Conservation (phyloP, 2,329 filamentous ascomycete genomes). For the Boeremia exigua region DNA sequence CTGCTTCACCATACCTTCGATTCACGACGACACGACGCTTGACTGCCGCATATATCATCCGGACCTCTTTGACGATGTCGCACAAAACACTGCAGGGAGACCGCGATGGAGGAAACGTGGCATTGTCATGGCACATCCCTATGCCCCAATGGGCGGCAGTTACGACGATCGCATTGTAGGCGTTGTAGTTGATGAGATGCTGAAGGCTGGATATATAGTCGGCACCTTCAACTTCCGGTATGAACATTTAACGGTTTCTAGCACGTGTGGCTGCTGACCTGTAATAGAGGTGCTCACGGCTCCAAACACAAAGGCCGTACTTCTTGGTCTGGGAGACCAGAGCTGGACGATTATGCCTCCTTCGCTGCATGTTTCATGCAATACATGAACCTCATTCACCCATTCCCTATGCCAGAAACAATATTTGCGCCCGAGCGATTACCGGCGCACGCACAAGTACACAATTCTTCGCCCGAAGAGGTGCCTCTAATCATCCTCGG, state of each 20-base stretch:
- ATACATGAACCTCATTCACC: conserved; percentile 68
- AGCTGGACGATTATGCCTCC: conserved; percentile 81
- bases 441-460: conserved; percentile 6
- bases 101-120: conserved; percentile 52
- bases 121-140: conserved; percentile 85
- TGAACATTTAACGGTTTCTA: conserved; percentile 2
- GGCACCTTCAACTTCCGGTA: conserved; percentile 93
- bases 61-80: conserved; percentile 26
- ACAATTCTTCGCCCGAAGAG: neutral
- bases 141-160: conserved; percentile 83
- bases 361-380: conserved; percentile 79
- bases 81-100: neutral
- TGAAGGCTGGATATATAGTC: conserved; percentile 76
- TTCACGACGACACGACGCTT: conserved; percentile 77
- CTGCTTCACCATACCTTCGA: conserved; percentile 80
- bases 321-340: conserved; percentile 84
- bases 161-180: conserved; percentile 83
- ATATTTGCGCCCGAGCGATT: conserved; percentile 25
- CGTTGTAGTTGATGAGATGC: conserved; percentile 66
- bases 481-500: conserved; percentile 63
- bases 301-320: conserved; percentile 72
- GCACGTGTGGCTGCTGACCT: conserved; percentile 4
- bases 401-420: conserved; percentile 25
- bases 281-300: conserved; percentile 71
- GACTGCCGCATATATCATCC: conserved; percentile 82